Percentiles rank a stretch among this genome's conserved stretches.
Evolutionary conservation across 805 yeast species (phyloP).

Genomic region (Candida fluviatilis): DNA sequence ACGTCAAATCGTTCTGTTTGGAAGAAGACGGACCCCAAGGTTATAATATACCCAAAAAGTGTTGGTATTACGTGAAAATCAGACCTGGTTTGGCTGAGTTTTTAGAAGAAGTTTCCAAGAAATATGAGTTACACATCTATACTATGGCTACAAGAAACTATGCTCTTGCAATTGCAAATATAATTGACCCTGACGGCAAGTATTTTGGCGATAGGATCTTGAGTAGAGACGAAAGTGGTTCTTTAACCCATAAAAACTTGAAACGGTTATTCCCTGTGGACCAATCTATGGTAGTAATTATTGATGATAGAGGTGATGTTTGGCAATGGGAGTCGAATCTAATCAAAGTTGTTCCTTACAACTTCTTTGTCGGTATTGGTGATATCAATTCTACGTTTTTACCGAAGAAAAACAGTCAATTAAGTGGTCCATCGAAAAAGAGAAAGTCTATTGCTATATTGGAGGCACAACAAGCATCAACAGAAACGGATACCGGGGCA

Average conservation of each 20-base stretch:
- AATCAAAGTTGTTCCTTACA: slow-evolving; percentile 91
- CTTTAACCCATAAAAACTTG: slow-evolving; percentile 81
- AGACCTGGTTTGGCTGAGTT: slow-evolving; percentile 84
- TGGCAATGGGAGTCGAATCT: slow-evolving; percentile 97
- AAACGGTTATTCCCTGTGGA: slow-evolving; percentile 91
- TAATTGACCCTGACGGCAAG: slow-evolving; percentile 85
- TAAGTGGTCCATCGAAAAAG: slow-evolving; percentile 59
- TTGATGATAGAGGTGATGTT: slow-evolving; percentile 97
- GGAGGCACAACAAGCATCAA: slow-evolving; percentile 35
- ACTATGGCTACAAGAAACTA: slow-evolving; percentile 98
- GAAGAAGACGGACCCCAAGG: slow-evolving; percentile 76
- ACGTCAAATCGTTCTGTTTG: slow-evolving; percentile 70
- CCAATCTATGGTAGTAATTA: slow-evolving; percentile 92
- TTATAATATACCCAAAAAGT: slow-evolving; percentile 43
- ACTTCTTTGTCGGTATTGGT: slow-evolving; percentile 94
- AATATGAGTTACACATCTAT: slow-evolving; percentile 88
- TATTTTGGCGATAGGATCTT: slow-evolving; percentile 89
- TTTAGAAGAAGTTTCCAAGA: slow-evolving; percentile 54
- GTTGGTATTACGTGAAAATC: slow-evolving; percentile 90
- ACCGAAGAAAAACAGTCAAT: slow-evolving; percentile 67
- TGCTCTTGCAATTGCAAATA: slow-evolving; percentile 82
- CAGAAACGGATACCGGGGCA: background rate
- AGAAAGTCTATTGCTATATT: slow-evolving; percentile 53
- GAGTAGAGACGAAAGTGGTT: slow-evolving; percentile 93
- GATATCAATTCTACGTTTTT: slow-evolving; percentile 91